phyloP scores from a whole-genome alignment of 176 grass and related monocot genomes.

The Coix lacrymajobi region DNA sequence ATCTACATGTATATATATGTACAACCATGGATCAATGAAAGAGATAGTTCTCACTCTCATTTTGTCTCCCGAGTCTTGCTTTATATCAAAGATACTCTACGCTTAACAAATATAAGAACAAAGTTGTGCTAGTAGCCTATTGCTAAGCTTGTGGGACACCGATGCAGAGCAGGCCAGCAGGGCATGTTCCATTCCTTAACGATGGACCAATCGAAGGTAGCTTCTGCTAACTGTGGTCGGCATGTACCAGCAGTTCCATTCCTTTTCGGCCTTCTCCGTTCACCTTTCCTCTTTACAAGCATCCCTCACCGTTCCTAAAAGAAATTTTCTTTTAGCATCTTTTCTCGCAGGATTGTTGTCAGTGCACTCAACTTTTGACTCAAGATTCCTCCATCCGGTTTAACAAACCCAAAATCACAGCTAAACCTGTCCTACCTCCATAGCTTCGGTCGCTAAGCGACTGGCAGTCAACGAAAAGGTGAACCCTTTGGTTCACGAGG shows the following conservation, averaged over 20 bases:
- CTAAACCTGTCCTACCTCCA: conserved; percentile 6
- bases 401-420: conserved; percentile 31
- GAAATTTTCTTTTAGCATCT: not conserved
- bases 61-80: too few relatives aligned
- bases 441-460: conserved; percentile 15
- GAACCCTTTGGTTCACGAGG: conserved; percentile 21
- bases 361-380: conserved; percentile 40
- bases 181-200: conserved; percentile 34
- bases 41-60: too few relatives aligned
- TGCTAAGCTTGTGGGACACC: conserved; percentile 26
- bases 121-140: not conserved
- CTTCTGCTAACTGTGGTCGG: conserved; percentile 24
- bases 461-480: conserved; percentile 35
- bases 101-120: too few relatives aligned
- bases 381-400: conserved; percentile 44
- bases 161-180: conserved; percentile 15
- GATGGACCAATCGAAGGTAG: conserved; percentile 6
- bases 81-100: too few relatives aligned
- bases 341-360: conserved; percentile 28
- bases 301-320: conserved; percentile 14
- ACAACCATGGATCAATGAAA: too few relatives aligned
- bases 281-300: conserved; percentile 29
- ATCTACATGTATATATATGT: too few relatives aligned
- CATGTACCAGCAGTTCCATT: not conserved
- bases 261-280: not conserved